Evolutionary conservation across 164 flowering plant species (phyloP), one percentile per base, ranked within the genome.

Genomic region (Hamamelis virginiana): DNA sequence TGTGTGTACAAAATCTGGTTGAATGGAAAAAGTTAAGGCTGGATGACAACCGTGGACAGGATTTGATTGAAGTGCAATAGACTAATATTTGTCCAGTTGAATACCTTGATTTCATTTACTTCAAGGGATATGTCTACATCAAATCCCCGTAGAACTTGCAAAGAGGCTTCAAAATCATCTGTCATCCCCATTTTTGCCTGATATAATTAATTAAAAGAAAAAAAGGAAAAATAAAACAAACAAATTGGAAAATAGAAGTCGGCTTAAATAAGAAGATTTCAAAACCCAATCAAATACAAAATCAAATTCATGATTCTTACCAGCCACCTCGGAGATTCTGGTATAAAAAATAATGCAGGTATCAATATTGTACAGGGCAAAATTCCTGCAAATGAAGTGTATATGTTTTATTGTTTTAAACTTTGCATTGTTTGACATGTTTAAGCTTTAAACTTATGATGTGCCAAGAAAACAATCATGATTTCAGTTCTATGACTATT

Each of bases 311-410:
- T 21, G 19, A 47, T 0, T 27, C 66, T 47, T 78, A 81, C 84
- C 79, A 82, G 81, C 85, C 85, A 82, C 45, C 85, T 68, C 66
- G 85, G 85, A 72, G 85, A 82, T 67, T 82, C 83, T 27, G 85
- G 85, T 14, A 82, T 73, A 77, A 82, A 82, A 66, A 82, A 82
- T 21, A 79, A 64, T 21, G 75, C 80, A 33, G 81, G 82, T 51
- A 77, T 79, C 71, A 81, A 50, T 23, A 81, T 44, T 60, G 61
- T 51, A 41, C 84, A 81, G 3, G 84, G 84, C 71, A 81, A 68
- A 65, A 53, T 44, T 69, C 84, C 84, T 81, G 67, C 71, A 77
- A 53, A 27, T 15, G 38, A 63, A 23, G 50, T 14, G 47, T 16
- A 12, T 3, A 6, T 58, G 18, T 58, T 58, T 3, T n/a, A 8